phyloP scores from a whole-genome alignment of 1,139 yeast genomes.

The Hansenula sp. region DNA sequence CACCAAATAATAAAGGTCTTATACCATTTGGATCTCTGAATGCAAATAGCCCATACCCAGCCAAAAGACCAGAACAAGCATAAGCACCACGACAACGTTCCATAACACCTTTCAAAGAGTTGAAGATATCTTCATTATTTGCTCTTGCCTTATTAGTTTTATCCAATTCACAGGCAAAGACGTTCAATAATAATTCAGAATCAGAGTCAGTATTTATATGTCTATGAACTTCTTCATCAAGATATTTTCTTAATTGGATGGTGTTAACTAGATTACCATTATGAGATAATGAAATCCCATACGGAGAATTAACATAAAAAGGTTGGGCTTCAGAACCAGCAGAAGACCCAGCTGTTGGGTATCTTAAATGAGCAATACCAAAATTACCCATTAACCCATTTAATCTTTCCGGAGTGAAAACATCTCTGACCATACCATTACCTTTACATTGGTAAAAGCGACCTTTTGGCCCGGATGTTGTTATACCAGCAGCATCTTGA shows the following conservation, averaged over 20 bases:
- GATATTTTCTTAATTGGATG: conserved; percentile 64
- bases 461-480: conserved; percentile 92
- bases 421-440: conserved; percentile 98
- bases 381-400: conserved; percentile 81
- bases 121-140: conserved; percentile 83
- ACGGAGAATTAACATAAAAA: conserved; percentile 94
- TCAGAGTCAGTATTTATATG: conserved; percentile 97
- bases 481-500: conserved; percentile 99
- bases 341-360: conserved; percentile 98
- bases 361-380: conserved; percentile 94
- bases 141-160: conserved; percentile 92
- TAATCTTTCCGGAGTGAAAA: conserved; percentile 82
- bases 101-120: conserved; percentile 81
- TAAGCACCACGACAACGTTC: conserved; percentile 86
- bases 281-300: conserved; percentile 86
- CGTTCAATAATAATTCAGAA: conserved; percentile 82
- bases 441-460: conserved; percentile 97
- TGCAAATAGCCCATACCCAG: conserved; percentile 94
- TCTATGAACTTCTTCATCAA: conserved; percentile 94
- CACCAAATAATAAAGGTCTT: conserved; percentile 86
- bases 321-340: conserved; percentile 99
- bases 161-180: conserved; percentile 89
- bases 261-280: conserved; percentile 95
- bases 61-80: conserved; percentile 92
- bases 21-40: conserved; percentile 97